Base-by-base conservation (phyloP, 2,329 filamentous ascomycete genomes). In the Claviceps pazoutovae region DNA sequence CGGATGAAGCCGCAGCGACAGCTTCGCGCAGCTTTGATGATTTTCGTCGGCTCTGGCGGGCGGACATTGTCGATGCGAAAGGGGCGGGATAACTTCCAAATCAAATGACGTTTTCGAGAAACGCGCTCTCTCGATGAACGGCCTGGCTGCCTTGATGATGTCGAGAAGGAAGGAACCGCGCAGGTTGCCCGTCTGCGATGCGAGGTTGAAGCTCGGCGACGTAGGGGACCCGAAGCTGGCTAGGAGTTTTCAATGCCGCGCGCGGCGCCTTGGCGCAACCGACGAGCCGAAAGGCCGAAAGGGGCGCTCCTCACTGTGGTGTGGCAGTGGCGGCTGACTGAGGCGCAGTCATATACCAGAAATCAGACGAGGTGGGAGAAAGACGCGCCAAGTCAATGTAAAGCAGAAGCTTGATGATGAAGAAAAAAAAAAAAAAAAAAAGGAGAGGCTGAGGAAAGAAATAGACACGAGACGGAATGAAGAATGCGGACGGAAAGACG, bases 1-100 rank as follows among this genome's bases (percentile, higher is more conserved):
- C 63, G 19, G 62, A 58, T 5, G 43, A 19, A 11, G 45, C 43
- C n/a, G 45, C 48, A 13, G 53, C 50, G 48, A 57, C 55, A 34
- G 58, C 53, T 48, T 62, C 62, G 51, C 56, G 58, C 58, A 65
- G 65, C 57, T 66, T 64, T 50, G 64, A 62, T 51, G 68, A 64
- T 57, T 68, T 67, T 58, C 64, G 61, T 56, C 68, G 64, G 50
- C 65, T 70, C 59, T 68, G 62, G 57, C 66, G 66, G 50, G 62
- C 57, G 54, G 69, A 62, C 70, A 72, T 72, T 55, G 49, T 62
- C 53, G 41, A 43, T 5, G 8, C 8, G 43, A 19, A 13, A 6
- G 41, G 9, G 9, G 41, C 2, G 41, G 8, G 9, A 30, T 11
- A 7, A 8, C 26, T 11, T 30, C 26, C 26, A 9, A 43, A 23